Conservation (phyloP, 1,284 basidiomycete species). For the Pholiota adiposa region DNA sequence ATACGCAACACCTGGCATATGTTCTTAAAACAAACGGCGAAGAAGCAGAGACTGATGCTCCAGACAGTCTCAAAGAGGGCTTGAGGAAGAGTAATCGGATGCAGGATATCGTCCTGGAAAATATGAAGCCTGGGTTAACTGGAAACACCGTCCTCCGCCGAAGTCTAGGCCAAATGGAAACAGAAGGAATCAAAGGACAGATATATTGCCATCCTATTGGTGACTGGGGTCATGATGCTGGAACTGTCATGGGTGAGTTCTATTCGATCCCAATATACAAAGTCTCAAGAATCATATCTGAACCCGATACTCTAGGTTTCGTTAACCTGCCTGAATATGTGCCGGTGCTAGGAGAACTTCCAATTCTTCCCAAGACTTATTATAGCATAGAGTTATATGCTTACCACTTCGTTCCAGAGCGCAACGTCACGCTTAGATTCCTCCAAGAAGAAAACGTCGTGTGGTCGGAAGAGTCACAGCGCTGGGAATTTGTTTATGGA, state of each 20-base stretch:
- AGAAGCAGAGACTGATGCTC: slow-evolving; percentile 44
- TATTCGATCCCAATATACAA: not conserved
- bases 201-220: slow-evolving; percentile 59
- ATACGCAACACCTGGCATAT: slow-evolving; percentile 60
- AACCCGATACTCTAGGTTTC: slow-evolving; percentile 38
- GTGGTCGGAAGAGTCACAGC: slow-evolving; percentile 42
- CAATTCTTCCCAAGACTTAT: slow-evolving; percentile 47
- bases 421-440: slow-evolving; percentile 50
- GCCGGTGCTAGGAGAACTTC: slow-evolving; percentile 48
- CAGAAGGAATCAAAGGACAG: slow-evolving; percentile 49
- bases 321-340: slow-evolving; percentile 50
- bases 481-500: slow-evolving; percentile 54
- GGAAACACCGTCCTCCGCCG: slow-evolving; percentile 51
- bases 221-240: slow-evolving; percentile 61
- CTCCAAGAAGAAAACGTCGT: slow-evolving; percentile 54
- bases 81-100: slow-evolving; percentile 51
- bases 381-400: slow-evolving; percentile 59
- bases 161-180: slow-evolving; percentile 45
- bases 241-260: slow-evolving; percentile 52
- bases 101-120: slow-evolving; percentile 51
- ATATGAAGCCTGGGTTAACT: slow-evolving; percentile 49
- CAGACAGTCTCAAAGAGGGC: slow-evolving; percentile 47
- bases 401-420: slow-evolving; percentile 51
- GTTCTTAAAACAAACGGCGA: slow-evolving; percentile 42
- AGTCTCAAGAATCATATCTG: not conserved